phyloP scores from a whole-genome alignment of 768 basidiomycete genomes.

The Collybia mongolica region DNA sequence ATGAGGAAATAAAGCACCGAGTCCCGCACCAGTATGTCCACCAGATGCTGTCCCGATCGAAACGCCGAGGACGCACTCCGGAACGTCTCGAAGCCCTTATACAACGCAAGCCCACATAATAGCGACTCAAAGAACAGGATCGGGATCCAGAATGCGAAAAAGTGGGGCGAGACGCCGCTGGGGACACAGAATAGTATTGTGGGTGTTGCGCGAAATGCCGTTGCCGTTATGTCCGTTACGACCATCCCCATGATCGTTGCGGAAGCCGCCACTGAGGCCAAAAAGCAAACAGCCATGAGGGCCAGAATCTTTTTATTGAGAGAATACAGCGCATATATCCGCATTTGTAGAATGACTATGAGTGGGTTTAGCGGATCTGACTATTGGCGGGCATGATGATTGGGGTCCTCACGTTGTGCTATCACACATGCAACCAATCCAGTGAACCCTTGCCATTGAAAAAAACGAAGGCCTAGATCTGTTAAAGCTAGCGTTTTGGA shows the following conservation, averaged over 20 bases:
- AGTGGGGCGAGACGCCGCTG: conserved; percentile 32
- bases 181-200: conserved; percentile 43
- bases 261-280: conserved; percentile 36
- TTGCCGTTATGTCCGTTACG: conserved; percentile 32
- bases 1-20: conserved; percentile 56
- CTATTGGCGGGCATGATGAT: not conserved
- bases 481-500: not conserved
- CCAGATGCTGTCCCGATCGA: conserved; percentile 40
- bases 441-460: conserved; percentile 63
- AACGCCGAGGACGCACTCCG: conserved; percentile 32
- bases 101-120: conserved; percentile 49
- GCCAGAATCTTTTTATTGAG: conserved; percentile 49
- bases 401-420: conserved; percentile 44
- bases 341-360: conserved; percentile 58
- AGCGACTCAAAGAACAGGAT: conserved; percentile 53
- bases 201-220: conserved; percentile 11
- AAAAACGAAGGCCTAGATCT: conserved; percentile 39
- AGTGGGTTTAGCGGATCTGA: not conserved
- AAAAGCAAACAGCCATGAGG: conserved; percentile 41
- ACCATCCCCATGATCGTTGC: conserved; percentile 48
- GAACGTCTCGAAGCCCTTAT: conserved; percentile 47
- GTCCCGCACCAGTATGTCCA: conserved; percentile 53
- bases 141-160: conserved; percentile 63
- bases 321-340: conserved; percentile 61
- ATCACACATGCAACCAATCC: conserved; percentile 52